Evolutionary conservation across 2,329 filamentous ascomycete species (phyloP).

Genomic region (Pseudogymnoascus sp.): DNA sequence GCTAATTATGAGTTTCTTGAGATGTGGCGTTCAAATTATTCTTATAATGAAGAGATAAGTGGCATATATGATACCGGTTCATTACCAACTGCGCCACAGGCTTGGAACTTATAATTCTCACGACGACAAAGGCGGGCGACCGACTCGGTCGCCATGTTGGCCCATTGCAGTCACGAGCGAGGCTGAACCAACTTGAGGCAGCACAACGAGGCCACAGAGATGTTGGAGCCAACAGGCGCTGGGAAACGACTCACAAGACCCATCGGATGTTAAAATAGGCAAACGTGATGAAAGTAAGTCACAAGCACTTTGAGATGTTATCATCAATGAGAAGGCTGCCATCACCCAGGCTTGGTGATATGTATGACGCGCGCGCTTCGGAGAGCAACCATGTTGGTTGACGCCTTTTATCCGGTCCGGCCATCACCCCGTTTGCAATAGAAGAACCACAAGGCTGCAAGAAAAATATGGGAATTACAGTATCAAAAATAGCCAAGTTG

Average conservation of each 20-base stretch:
- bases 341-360: not conserved
- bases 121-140: not conserved
- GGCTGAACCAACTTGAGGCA: conserved; percentile 4
- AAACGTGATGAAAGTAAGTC: not conserved
- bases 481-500: not conserved
- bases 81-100: not conserved
- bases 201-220: not conserved
- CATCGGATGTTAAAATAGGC: not conserved
- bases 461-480: not conserved
- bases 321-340: not conserved
- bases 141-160: not conserved
- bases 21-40: not conserved
- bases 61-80: not conserved
- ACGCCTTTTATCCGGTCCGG: not conserved
- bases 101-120: not conserved
- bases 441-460: not conserved
- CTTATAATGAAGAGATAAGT: not conserved
- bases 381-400: not conserved
- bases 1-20: not conserved
- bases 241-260: not conserved
- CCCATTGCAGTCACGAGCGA: not conserved
- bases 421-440: not conserved
- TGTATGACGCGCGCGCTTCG: not conserved
- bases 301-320: not conserved
- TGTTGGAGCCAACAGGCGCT: not conserved